These are phyloP conservation scores for Capsicum pubescens DNA, from an alignment of 257 asterid species.

Conservation along the genomic window DNA sequence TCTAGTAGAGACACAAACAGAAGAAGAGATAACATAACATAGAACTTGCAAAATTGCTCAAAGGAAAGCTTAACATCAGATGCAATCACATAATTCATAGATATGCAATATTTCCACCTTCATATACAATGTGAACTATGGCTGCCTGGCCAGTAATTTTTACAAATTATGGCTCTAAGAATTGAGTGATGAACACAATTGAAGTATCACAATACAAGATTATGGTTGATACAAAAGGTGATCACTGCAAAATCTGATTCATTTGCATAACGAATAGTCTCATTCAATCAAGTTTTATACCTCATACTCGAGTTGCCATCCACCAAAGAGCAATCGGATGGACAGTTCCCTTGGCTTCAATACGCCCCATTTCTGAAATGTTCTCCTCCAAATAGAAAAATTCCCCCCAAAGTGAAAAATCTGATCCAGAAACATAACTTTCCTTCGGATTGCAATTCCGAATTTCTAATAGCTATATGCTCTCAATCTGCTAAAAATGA, in stretches of 20 bases:
- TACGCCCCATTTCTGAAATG: background rate
- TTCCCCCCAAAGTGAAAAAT: background rate
- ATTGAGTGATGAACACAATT: conserved; percentile 11
- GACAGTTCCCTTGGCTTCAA: background rate
- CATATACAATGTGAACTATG: conserved; percentile 25
- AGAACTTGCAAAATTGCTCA: background rate
- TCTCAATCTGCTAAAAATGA: background rate
- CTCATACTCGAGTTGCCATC: background rate
- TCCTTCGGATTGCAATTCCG: background rate
- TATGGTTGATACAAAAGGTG: background rate
- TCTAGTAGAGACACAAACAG: background rate
- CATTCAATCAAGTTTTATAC: background rate
- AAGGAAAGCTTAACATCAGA: background rate
- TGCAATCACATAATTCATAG: background rate
- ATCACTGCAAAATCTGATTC: background rate
- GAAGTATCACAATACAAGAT: conserved; percentile 12
- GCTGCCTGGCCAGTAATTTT: background rate
- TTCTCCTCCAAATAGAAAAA: background rate
- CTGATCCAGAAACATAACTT: background rate
- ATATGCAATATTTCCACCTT: background rate
- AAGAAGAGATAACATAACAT: background rate
- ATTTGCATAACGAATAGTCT: background rate
- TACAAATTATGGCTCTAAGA: conserved; percentile 23
- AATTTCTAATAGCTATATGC: background rate
- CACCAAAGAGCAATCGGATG: conserved; percentile 6